Base-by-base conservation (phyloP, 208 protist genomes). In the Crithidia sp. region DNA sequence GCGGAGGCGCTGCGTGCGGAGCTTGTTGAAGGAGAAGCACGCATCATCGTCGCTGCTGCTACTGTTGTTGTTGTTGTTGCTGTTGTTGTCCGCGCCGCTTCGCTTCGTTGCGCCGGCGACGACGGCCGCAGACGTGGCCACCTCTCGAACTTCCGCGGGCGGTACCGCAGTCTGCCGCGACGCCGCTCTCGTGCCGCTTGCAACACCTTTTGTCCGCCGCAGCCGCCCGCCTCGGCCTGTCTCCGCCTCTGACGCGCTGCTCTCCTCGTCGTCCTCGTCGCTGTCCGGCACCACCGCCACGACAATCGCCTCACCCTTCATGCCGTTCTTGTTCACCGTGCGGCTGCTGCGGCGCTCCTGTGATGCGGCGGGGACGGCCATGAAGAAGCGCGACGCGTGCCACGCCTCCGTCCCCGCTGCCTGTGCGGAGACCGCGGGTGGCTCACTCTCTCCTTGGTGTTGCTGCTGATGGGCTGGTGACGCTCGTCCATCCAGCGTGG, bases 261-360 rank as follows among this genome's bases (percentile, higher is more conserved):
- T 9, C 44, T 43, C 58, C 45, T 67, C 50, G 14, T 54, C 44
- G 19, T 72, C 74, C 36, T 73, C 67, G 44, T 78, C 74, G 66
- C 74, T 78, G 59, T 78, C 74, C 9, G 55, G 59, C 19, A 56
- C 28, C 7, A 78, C 43, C 6, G 65, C 66, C 36, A 78, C 47
- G 3, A 78, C 66, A 13, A 78, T 78, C 5, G 52, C 60, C 52
- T 71, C 74, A 3, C 74, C 67, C 40, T 78, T 78, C 74, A 78
- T 78, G 40, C 66, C 50, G 43, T 69, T 73, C 36, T 78, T 78
- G 44, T 68, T 78, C 12, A 78, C 28, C 8, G 60, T 62, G 52
- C 74, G 52, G 8, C 60, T 40, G 36, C 41, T 37, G 4, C 56
- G 54, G n/a, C 43, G 40, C 2, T 54, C 47, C 5, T 37, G 55